Evolutionary conservation across 768 basidiomycete species (phyloP).

Genomic region (Xerocomellus amylosporus): DNA sequence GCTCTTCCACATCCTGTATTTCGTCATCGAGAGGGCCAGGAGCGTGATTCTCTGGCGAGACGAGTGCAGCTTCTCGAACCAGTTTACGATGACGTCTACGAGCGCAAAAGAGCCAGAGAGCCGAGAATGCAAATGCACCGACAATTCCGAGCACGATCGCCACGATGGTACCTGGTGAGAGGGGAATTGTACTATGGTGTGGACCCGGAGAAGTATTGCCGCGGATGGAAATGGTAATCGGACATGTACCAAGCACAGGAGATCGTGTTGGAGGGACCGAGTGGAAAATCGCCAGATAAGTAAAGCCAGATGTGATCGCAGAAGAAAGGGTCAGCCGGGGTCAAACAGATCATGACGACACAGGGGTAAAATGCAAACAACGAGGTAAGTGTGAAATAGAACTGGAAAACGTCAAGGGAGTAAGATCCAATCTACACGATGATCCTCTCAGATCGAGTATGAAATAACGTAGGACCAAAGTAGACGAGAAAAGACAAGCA

Average conservation of each 20-base stretch:
- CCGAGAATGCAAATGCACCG: constrained; percentile 26
- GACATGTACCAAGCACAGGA: constrained; percentile 1
- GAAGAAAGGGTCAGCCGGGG: constrained; percentile 18
- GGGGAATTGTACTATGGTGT: constrained; percentile 4
- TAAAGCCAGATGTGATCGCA: constrained; percentile 11
- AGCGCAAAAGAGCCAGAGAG: constrained; percentile 34
- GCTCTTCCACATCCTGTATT: constrained; percentile 14
- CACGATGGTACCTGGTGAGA: constrained; percentile 25
- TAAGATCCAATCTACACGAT: constrained; percentile 5
- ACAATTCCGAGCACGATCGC: constrained; percentile 26
- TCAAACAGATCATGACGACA: constrained; percentile 17
- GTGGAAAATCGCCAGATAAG: constrained; percentile 8
- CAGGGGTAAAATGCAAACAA: constrained; percentile 14
- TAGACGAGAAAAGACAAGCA: background rate
- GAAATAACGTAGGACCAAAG: background rate
- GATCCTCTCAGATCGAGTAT: constrained; percentile 11
- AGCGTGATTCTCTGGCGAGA: constrained; percentile 6
- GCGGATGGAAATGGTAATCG: constrained; percentile 1
- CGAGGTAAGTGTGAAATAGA: constrained; percentile 1
- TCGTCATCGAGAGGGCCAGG: constrained; percentile 25
- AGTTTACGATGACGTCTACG: constrained; percentile 29
- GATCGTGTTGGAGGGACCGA: constrained; percentile 6
- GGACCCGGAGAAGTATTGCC: constrained; percentile 5
- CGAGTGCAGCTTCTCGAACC: constrained; percentile 15
- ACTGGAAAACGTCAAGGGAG: background rate